Base-by-base conservation (phyloP, 108 stramenopile species). In the Cyclotella choctawhatcheeana region DNA sequence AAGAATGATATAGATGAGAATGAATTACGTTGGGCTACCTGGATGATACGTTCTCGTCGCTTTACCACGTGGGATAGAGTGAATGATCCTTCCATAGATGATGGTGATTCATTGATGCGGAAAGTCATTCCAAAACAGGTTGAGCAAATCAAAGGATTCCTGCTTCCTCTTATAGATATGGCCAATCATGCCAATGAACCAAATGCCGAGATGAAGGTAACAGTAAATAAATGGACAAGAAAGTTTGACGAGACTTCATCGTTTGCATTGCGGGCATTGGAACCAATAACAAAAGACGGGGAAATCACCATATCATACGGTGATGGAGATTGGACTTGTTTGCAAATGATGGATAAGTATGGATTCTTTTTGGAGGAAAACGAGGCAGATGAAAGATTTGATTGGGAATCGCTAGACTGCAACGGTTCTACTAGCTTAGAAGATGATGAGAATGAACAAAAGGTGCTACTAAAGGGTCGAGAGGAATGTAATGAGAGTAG, bases 331-430 rank as follows among this genome's bases (percentile, higher is more conserved):
- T 3, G 8, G 21, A 71, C 69, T 8, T 47, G 69, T 60, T 45
- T 71, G 27, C 56, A 71, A 21, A 17, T 71, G 44, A 25, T 71
- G 29, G 69, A 47, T 60, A 71, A 71, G 58, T 71, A 71, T 71
- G 70, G 70, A 24, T 71, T 71, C 24, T 71, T 71, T 47, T 18
- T 60, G 12, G 58, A 34, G 30, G 31, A 20, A 8, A 58, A 71
- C 48, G 30, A 32, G 17, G 69, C 44, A 31, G 70, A 71, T 27
- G 33, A 58, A 14, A 22, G 18, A 12, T 43, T 71, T 14, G 59
- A 60, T 61, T 71, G 58, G 70, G 59, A 47, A 3, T 29, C 17
- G 59, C 48, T 40, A 22, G 31, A 51, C 21, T 55, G 58, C 12
- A n/a, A 26, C 16, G 59, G 44, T 47, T 26, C 32, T 2, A 71